These are phyloP conservation scores for Guadua angustifolia DNA, from an alignment of 176 grass and related monocot genomes.

Conservation along the genomic window DNA sequence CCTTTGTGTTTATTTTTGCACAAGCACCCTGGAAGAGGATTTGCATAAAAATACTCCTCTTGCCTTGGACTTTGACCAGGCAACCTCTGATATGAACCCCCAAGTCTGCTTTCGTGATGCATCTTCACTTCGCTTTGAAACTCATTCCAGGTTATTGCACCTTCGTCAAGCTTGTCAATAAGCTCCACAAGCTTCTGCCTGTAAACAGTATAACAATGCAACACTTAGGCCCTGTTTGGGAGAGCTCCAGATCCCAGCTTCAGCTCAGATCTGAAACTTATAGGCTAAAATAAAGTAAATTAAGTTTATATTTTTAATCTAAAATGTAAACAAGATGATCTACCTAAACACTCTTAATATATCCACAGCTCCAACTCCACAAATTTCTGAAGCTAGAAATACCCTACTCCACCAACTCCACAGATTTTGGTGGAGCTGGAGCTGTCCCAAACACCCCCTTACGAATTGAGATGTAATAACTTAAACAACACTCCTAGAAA, in stretches of 20 bases:
- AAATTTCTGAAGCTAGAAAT: no score
- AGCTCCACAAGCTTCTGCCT: slow-evolving; percentile 80
- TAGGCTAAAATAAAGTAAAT: no score
- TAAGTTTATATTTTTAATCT: no score
- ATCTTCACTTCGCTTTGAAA: slow-evolving; percentile 68
- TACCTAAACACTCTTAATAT: no score
- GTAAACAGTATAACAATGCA: slow-evolving; percentile 34
- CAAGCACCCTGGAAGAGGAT: slow-evolving; percentile 92
- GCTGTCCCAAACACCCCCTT: no score
- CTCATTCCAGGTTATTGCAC: slow-evolving; percentile 62
- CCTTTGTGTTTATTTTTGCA: slow-evolving; percentile 63
- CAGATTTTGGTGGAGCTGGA: no score
- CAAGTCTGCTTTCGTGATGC: slow-evolving; percentile 71
- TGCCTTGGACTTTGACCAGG: slow-evolving; percentile 58
- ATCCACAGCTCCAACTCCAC: no score
- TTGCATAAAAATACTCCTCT: slow-evolving; percentile 97
- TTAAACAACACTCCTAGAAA: slow-evolving; percentile 33
- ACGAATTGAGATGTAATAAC: slow-evolving; percentile 31
- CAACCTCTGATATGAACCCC: slow-evolving; percentile 80
- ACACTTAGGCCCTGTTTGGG: no score
- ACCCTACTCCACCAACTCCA: no score
- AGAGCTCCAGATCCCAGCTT: no score
- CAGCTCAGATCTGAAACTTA: no score
- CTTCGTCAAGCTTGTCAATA: slow-evolving; percentile 78
- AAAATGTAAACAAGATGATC: no score